A percentile compares a stretch with the other conserved stretches of the same genome.
phyloP scores from a whole-genome alignment of 345 rosid species.

The Camelina laxa region DNA sequence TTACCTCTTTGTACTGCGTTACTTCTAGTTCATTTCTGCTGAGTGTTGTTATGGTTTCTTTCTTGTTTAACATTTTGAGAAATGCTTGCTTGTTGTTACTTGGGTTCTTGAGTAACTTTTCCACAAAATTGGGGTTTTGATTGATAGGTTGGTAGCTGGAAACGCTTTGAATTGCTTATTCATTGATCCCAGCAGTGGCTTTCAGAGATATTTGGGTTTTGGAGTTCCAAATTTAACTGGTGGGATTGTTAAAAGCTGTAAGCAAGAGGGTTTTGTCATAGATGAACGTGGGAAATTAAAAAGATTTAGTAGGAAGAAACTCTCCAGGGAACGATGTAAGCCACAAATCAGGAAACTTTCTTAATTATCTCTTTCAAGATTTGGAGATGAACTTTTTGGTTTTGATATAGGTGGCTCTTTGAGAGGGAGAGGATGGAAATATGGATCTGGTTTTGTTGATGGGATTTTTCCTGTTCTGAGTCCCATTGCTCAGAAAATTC shows the following conservation, averaged over 20 bases:
- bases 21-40: conserved; percentile 8
- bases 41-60: neutral
- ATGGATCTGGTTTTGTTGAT: conserved; percentile 94
- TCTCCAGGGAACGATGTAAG: conserved; percentile 74
- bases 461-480: conserved; percentile 90
- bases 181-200: conserved; percentile 45
- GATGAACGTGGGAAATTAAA: conserved; percentile 72
- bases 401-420: conserved; percentile 73
- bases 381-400: conserved; percentile 3
- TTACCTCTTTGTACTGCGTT: neutral
- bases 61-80: conserved; percentile 7
- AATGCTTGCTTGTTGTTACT: neutral
- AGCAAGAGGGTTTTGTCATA: conserved; percentile 61
- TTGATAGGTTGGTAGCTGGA: conserved; percentile 55
- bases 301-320: conserved; percentile 66
- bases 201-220: conserved; percentile 40
- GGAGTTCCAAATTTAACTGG: conserved; percentile 43
- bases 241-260: conserved; percentile 48
- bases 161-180: conserved; percentile 46
- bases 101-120: neutral
- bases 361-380: neutral
- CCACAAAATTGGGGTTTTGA: neutral
- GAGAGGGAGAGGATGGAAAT: conserved; percentile 93
- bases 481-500: conserved; percentile 74
- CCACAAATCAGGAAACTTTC: neutral